Percentiles rank a stretch among this genome's conserved stretches.
Conservation (phyloP, 352 stramenopile species). For the Globisporangium yorkense region DNA sequence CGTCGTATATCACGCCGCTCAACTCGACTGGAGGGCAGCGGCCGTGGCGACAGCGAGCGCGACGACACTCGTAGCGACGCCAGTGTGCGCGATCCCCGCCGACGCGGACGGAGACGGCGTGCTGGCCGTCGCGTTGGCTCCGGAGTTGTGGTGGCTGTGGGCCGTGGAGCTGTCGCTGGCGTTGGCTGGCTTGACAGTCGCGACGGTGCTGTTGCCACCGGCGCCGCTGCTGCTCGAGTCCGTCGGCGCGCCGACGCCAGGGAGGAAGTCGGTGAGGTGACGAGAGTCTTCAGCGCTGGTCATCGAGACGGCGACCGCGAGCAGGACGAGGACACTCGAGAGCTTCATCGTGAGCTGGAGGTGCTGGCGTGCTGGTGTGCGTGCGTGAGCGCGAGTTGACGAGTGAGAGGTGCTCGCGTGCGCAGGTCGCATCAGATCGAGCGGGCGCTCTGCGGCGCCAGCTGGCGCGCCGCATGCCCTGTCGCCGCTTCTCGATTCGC, state of each 20-base stretch:
- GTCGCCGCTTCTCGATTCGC: background rate
- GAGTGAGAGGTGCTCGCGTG: slow-evolving; percentile 1
- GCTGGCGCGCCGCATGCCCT: background rate
- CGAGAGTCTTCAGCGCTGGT: background rate
- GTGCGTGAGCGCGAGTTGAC: slow-evolving; percentile 2
- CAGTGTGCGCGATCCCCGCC: background rate
- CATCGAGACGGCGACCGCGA: slow-evolving; percentile 1
- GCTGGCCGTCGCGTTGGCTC: slow-evolving; percentile 14
- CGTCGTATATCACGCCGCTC: too few species aligned
- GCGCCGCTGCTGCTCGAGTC: slow-evolving; percentile 9
- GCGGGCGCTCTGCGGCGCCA: background rate
- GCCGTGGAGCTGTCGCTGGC: slow-evolving; percentile 8
- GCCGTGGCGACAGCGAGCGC: slow-evolving; percentile 21
- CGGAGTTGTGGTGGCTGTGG: slow-evolving; percentile 4
- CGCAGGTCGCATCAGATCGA: background rate
- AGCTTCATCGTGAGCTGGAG: background rate
- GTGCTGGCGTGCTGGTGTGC: background rate
- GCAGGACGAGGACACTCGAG: slow-evolving; percentile 2
- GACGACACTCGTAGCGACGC: slow-evolving; percentile 16
- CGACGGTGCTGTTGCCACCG: slow-evolving; percentile 10
- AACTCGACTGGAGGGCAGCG: slow-evolving; percentile 3
- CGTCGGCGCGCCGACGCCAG: slow-evolving; percentile 6
- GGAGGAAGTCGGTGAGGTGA: slow-evolving; percentile 9
- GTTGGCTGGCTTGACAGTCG: background rate
- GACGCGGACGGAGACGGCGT: slow-evolving; percentile 7